A percentile compares a stretch with the other conserved stretches of the same genome.
Conservation (phyloP, 2,329 filamentous ascomycete species). For the Bipolaris victoriae region DNA sequence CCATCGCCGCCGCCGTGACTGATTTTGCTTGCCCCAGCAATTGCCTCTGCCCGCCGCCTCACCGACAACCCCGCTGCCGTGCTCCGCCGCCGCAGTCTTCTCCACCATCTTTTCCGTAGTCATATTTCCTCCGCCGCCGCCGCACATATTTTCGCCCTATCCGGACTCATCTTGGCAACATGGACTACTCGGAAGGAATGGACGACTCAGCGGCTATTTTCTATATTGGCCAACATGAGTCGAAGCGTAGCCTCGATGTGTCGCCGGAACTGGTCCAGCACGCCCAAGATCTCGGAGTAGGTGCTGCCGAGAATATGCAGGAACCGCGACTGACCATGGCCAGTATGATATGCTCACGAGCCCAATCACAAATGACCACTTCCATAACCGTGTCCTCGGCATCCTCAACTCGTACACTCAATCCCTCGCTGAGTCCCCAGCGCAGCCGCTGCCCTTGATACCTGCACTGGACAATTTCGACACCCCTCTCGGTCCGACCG, state of each 20-base stretch:
- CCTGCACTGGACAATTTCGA: constrained; percentile 78
- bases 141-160: not conserved
- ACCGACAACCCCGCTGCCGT: constrained; percentile 22
- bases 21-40: constrained; percentile 1
- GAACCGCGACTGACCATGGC: constrained; percentile 6
- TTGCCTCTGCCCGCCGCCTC: constrained; percentile 5
- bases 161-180: constrained; percentile 11
- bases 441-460: constrained; percentile 54
- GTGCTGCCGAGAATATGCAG: constrained; percentile 32
- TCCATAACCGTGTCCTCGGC: constrained; percentile 70
- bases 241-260: constrained; percentile 64
- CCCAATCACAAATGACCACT: constrained; percentile 76
- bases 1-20: not conserved
- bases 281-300: constrained; percentile 72
- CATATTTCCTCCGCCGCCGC: not conserved
- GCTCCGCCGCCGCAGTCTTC: constrained; percentile 3
- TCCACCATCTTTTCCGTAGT: constrained; percentile 13
- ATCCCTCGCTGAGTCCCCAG: constrained; percentile 52
- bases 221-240: constrained; percentile 77
- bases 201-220: constrained; percentile 59
- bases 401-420: constrained; percentile 64
- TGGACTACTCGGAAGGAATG: constrained; percentile 43
- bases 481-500: constrained; percentile 72
- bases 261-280: constrained; percentile 69
- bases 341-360: constrained; percentile 82